Evolutionary conservation across 1,284 basidiomycete genomes (phyloP).

Genomic region (Ustilago curta): DNA sequence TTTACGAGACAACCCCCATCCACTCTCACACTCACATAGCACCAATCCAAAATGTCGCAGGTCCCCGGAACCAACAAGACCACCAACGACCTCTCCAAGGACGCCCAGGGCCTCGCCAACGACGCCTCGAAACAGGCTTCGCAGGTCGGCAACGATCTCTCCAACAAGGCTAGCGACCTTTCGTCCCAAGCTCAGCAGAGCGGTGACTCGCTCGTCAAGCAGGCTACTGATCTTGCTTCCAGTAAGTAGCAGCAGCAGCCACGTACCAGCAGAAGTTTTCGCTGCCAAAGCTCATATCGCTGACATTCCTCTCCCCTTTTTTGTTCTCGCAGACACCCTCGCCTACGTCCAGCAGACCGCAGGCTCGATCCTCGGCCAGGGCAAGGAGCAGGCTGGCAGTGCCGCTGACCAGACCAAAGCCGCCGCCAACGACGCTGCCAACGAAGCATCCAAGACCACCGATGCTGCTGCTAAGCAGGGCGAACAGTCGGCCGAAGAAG

Average conservation of each 20-base stretch:
- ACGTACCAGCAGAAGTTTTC: neutral
- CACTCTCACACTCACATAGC: neutral
- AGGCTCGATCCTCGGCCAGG: constrained; percentile 45
- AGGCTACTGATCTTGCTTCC: constrained; percentile 49
- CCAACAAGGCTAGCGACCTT: constrained; percentile 41
- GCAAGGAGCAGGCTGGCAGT: constrained; percentile 36
- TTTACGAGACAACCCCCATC: neutral
- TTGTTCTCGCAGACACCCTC: constrained; percentile 35
- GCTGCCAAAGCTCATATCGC: neutral
- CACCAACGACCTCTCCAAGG: constrained; percentile 47
- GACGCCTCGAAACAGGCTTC: constrained; percentile 45
- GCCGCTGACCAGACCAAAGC: constrained; percentile 49
- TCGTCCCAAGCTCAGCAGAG: constrained; percentile 40
- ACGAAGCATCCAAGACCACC: constrained; percentile 40
- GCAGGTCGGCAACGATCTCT: constrained; percentile 40
- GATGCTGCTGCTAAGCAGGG: constrained; percentile 50
- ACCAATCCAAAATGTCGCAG: constrained; percentile 34
- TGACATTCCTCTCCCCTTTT: neutral
- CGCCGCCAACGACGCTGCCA: constrained; percentile 47
- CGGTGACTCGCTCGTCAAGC: constrained; percentile 44
- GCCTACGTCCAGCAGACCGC: constrained; percentile 56
- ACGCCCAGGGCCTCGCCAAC: constrained; percentile 47
- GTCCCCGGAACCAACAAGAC: constrained; percentile 53
- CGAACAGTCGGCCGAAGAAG: constrained; percentile 48
- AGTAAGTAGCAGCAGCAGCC: constrained; percentile 29